Percentiles rank a stretch among this genome's conserved stretches.
Evolutionary conservation across 108 stramenopile genomes (phyloP).

Genomic region (Epithemia pelagica): DNA sequence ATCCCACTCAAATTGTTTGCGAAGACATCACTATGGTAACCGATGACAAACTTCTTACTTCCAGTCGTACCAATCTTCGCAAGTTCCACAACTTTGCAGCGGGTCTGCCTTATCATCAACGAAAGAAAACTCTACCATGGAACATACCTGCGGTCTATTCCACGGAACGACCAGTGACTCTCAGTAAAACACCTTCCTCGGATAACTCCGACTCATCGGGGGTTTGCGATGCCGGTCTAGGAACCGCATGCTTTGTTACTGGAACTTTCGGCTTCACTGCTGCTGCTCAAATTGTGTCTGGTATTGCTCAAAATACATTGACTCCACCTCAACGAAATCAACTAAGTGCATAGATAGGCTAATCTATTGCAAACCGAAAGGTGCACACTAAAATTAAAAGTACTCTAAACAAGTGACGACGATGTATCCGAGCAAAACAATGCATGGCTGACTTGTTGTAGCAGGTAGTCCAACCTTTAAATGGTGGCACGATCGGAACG

Average conservation of each 20-base stretch:
- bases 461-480: too few species aligned
- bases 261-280: constrained; percentile 73
- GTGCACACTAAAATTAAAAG: too few species aligned
- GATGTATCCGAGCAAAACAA: too few species aligned
- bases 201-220: constrained; percentile 41
- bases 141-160: constrained; percentile 68
- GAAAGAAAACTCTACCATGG: constrained; percentile 42
- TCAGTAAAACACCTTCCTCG: background rate
- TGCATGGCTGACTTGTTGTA: too few species aligned
- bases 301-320: constrained; percentile 62
- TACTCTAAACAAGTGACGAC: too few species aligned
- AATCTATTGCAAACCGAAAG: too few species aligned
- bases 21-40: constrained; percentile 57
- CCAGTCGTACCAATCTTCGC: constrained; percentile 56
- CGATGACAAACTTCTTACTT: constrained; percentile 48
- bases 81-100: constrained; percentile 59
- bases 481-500: too few species aligned
- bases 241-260: constrained; percentile 78
- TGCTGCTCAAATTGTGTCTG: constrained; percentile 57
- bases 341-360: too few species aligned
- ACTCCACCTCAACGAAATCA: constrained; percentile 42
- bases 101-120: constrained; percentile 25
- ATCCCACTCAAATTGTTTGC: constrained; percentile 60
- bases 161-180: constrained; percentile 29
- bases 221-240: constrained; percentile 69